phyloP scores from a whole-genome alignment of 192 early-diverging fungal genomes.

The Backusella mclennaniae region DNA sequence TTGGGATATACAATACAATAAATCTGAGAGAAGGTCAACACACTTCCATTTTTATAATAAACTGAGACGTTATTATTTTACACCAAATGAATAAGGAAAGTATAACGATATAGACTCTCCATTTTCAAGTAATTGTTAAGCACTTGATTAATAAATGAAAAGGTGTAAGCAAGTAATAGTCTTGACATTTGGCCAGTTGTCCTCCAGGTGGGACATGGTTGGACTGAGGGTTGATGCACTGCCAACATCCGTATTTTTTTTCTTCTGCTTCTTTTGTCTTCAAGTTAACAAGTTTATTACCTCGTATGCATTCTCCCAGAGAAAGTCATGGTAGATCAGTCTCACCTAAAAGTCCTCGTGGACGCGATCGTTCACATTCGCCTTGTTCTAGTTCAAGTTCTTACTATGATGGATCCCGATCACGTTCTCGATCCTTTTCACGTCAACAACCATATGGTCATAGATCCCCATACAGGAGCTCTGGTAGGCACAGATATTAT shows the following conservation, averaged over 20 bases:
- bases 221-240: background rate
- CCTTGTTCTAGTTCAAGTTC: background rate
- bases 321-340: background rate
- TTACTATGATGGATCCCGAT: background rate
- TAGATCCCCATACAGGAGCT: slow-evolving; percentile 13
- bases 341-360: background rate
- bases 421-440: slow-evolving; percentile 17
- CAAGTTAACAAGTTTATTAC: background rate
- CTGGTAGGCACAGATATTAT: background rate
- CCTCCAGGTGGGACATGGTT: too few species aligned
- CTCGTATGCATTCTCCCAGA: background rate
- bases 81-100: too few species aligned
- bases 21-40: too few species aligned
- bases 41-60: too few species aligned
- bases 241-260: background rate
- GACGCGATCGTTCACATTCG: background rate
- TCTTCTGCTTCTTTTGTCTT: background rate
- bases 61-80: too few species aligned
- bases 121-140: too few species aligned
- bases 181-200: background rate
- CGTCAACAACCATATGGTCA: slow-evolving; percentile 13
- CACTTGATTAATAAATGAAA: too few species aligned
- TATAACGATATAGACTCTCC: too few species aligned
- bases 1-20: too few species aligned
- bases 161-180: background rate